phyloP scores from a whole-genome alignment of 345 rosid genomes.

The Moricandia moricandioides region DNA sequence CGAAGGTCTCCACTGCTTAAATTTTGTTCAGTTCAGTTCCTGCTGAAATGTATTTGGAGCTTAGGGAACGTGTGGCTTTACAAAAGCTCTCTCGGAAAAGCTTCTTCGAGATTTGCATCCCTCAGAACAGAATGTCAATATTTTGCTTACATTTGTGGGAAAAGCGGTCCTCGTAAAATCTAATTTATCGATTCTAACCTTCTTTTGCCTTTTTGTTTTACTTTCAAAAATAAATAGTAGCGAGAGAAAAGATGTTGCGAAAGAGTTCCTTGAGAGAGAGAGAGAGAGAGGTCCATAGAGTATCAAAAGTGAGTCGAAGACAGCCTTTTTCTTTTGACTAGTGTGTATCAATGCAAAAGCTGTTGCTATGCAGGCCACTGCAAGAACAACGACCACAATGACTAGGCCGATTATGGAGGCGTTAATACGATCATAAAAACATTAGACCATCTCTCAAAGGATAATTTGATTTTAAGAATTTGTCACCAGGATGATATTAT shows the following conservation, averaged over 20 bases:
- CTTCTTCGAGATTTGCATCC: slow-evolving; percentile 99
- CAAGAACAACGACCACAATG: slow-evolving; percentile 74
- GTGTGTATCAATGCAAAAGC: not conserved
- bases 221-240: too few relatives aligned
- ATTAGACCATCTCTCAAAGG: not conserved
- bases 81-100: slow-evolving; percentile 90
- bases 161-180: slow-evolving; percentile 52
- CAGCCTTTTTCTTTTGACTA: not conserved
- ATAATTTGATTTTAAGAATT: not conserved
- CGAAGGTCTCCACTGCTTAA: not conserved
- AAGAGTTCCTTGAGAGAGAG: slow-evolving; percentile 89
- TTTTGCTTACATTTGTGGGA: not conserved
- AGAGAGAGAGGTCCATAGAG: slow-evolving; percentile 74
- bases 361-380: slow-evolving; percentile 55
- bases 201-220: too few relatives aligned
- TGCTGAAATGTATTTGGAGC: slow-evolving; percentile 80
- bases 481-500: too few relatives aligned
- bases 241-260: slow-evolving; percentile 69
- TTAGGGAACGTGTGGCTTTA: slow-evolving; percentile 64
- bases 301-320: slow-evolving; percentile 57
- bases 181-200: slow-evolving; percentile 65
- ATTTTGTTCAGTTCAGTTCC: slow-evolving; percentile 62
- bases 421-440: slow-evolving; percentile 27
- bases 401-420: slow-evolving; percentile 49
- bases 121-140: slow-evolving; percentile 55